These are phyloP conservation scores for Eucalyptus virginea DNA, from an alignment of 345 rosid genomes.

Conservation along the genomic window DNA sequence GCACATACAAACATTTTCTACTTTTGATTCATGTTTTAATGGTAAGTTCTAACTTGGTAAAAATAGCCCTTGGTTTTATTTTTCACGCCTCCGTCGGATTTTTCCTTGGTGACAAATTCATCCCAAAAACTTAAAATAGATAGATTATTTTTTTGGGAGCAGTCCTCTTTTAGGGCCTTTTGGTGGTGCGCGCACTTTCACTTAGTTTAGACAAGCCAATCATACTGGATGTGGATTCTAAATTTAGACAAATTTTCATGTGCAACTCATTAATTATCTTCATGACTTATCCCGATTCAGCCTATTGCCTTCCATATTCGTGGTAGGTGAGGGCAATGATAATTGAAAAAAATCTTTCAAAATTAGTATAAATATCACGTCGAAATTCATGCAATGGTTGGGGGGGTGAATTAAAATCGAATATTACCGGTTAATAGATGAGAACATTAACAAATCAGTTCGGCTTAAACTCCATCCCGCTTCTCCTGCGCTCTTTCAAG, in stretches of 20 bases:
- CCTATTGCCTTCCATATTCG: neutral
- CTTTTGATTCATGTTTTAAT: too few relatives aligned
- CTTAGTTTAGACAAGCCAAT: neutral
- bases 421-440: neutral
- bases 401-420: neutral
- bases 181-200: rapidly evolving
- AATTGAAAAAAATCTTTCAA: neutral
- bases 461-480: neutral
- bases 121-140: neutral
- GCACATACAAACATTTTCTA: neutral
- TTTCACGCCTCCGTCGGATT: rapidly evolving
- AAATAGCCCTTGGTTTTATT: neutral
- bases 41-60: neutral
- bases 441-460: neutral
- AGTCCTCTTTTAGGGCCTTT: neutral
- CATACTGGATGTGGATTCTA: neutral
- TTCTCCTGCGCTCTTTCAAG: neutral
- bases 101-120: neutral
- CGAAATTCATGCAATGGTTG: neutral
- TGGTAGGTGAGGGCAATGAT: neutral
- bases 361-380: neutral
- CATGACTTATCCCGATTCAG: neutral
- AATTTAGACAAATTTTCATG: neutral
- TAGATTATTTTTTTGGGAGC: neutral
- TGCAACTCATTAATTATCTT: neutral